Conservation (phyloP, 192 early-diverging fungal genomes). For the Podila epigama region DNA sequence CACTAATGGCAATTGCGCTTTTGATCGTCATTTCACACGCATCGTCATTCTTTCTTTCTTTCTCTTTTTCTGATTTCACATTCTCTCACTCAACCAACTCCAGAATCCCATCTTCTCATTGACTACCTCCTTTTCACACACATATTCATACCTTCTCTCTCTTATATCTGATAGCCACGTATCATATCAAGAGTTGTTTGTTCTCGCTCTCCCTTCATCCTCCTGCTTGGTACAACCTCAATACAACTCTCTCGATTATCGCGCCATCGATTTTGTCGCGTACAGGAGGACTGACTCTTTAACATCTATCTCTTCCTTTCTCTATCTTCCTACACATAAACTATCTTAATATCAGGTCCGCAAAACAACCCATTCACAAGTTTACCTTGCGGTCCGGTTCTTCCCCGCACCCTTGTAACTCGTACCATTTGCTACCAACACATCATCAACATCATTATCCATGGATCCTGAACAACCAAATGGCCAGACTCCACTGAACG, state of each 20-base stretch:
- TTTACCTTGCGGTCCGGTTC: too few relatives aligned
- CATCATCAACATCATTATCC: constrained; percentile 22
- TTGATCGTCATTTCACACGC: neutral
- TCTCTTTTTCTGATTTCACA: neutral
- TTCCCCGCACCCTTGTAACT: neutral
- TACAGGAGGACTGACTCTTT: too few relatives aligned
- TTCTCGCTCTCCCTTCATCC: neutral
- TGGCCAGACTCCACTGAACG: constrained; percentile 15
- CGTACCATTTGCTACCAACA: neutral
- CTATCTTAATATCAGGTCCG: too few relatives aligned
- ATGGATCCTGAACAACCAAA: neutral
- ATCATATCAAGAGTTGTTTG: neutral
- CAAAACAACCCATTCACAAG: too few relatives aligned
- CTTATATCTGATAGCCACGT: neutral
- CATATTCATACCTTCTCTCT: neutral
- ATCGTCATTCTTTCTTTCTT: neutral
- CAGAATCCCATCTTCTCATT: too few relatives aligned
- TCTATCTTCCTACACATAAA: too few relatives aligned
- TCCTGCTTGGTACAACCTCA: neutral
- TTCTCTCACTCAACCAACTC: too few relatives aligned
- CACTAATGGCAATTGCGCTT: neutral
- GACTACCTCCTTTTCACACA: neutral
- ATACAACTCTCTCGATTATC: neutral
- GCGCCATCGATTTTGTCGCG: too few relatives aligned
- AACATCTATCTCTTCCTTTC: too few relatives aligned